Percentiles rank a stretch among this genome's conserved stretches.
These are phyloP conservation scores for Neofusicoccum sp. DNA, from an alignment of 2,329 filamentous ascomycete species.

Conservation along the genomic window DNA sequence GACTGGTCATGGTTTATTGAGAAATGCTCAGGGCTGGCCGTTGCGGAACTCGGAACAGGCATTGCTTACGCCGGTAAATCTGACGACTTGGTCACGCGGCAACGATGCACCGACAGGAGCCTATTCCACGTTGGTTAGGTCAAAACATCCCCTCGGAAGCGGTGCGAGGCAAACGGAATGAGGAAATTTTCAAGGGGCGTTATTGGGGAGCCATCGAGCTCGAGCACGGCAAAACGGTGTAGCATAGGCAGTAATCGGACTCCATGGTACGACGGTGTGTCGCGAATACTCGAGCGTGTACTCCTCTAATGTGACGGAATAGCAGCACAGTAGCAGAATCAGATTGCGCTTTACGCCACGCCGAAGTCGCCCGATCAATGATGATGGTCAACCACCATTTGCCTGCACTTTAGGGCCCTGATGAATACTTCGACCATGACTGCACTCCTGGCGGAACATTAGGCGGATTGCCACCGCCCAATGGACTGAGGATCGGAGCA, in stretches of 20 bases:
- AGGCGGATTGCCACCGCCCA: background rate
- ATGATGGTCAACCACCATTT: too few relatives aligned
- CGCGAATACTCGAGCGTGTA: too few relatives aligned
- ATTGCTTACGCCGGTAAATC: background rate
- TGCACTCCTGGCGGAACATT: background rate
- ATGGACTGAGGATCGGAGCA: background rate
- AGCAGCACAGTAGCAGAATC: too few relatives aligned
- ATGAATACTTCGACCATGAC: too few relatives aligned
- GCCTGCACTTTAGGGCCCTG: too few relatives aligned
- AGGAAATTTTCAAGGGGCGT: background rate
- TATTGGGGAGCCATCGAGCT: slow-evolving; percentile 3
- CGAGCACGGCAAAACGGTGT: background rate
- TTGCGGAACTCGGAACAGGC: background rate
- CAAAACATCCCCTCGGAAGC: background rate
- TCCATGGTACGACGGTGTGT: background rate
- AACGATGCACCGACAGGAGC: background rate
- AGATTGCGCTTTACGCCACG: too few relatives aligned
- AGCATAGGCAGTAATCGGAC: slow-evolving; percentile 11
- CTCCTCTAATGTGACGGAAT: too few relatives aligned
- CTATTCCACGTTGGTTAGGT: background rate
- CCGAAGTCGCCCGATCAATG: too few relatives aligned
- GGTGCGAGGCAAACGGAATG: background rate
- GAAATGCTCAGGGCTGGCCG: background rate
- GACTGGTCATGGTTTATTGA: background rate
- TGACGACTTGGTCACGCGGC: background rate